A percentile compares a stretch with the other conserved stretches of the same genome.
These are phyloP conservation scores for Hypoxylon rickii DNA, from an alignment of 495 filamentous ascomycete species.

Conservation along the genomic window DNA sequence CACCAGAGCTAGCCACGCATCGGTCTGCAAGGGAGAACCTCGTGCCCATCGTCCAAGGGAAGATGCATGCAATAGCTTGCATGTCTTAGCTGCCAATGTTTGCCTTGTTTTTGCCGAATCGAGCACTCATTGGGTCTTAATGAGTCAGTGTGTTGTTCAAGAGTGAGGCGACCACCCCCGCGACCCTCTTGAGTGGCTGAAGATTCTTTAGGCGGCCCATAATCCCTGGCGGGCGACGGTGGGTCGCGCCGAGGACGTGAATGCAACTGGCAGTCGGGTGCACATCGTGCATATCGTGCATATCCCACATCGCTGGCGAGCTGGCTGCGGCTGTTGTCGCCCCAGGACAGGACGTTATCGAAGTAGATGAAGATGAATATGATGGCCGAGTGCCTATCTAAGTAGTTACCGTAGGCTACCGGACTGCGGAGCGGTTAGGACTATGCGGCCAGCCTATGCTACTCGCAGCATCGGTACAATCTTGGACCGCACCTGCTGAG, in stretches of 20 bases:
- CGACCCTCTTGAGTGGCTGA: constrained; percentile 37
- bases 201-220: constrained; percentile 24
- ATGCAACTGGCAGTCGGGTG: not conserved
- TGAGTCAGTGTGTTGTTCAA: constrained; percentile 40
- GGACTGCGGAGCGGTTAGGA: too few species aligned
- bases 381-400: too few species aligned
- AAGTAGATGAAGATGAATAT: too few species aligned
- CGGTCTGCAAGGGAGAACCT: constrained; percentile 42
- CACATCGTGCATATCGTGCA: too few species aligned
- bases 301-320: constrained; percentile 5
- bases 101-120: constrained; percentile 36
- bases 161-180: constrained; percentile 38
- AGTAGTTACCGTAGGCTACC: too few species aligned
- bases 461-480: constrained; percentile 11
- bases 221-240: constrained; percentile 31
- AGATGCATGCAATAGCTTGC: constrained; percentile 40
- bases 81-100: constrained; percentile 37
- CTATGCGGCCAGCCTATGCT: too few species aligned
- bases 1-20: constrained; percentile 30
- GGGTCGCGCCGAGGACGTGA: constrained; percentile 11
- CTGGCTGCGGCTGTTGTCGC: constrained; percentile 15
- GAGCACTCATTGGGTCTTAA: constrained; percentile 32
- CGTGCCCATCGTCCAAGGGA: constrained; percentile 39
- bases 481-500: constrained; percentile 28
- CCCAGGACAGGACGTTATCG: not conserved